Evolutionary conservation across 75 land plant species (phyloP).

Genomic region (Pinus tabuliformis): DNA sequence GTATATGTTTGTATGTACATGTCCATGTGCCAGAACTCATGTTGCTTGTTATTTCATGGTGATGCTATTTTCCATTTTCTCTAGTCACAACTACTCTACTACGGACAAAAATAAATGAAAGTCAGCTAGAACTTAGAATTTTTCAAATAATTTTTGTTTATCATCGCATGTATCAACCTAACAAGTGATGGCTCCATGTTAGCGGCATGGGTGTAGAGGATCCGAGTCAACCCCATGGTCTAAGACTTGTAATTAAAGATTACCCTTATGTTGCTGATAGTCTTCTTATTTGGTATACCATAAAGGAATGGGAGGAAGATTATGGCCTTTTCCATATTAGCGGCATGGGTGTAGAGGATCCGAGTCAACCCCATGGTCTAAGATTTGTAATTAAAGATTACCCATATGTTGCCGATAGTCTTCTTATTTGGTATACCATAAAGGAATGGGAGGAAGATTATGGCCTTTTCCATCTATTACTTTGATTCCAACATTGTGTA

Average conservation of each 20-base stretch:
- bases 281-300: slow-evolving; percentile 82
- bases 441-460: slow-evolving; percentile 54
- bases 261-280: slow-evolving; percentile 95
- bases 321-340: slow-evolving; percentile 41
- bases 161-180: too few species aligned
- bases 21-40: too few species aligned
- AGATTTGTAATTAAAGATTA: slow-evolving; percentile 78
- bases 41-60: too few species aligned
- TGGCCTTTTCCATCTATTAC: slow-evolving; percentile 61
- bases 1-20: too few species aligned
- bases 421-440: slow-evolving; percentile 84
- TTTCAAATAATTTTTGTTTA: too few species aligned
- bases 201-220: slow-evolving; percentile 82
- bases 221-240: slow-evolving; percentile 59
- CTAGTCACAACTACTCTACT: too few species aligned
- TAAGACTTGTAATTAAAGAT: slow-evolving; percentile 72
- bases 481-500: slow-evolving; percentile 28
- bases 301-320: slow-evolving; percentile 47
- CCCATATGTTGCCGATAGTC: slow-evolving; percentile 92
- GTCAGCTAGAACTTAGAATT: too few species aligned
- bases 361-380: slow-evolving; percentile 62
- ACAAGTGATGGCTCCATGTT: too few species aligned
- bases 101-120: too few species aligned
- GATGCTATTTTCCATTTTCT: too few species aligned
- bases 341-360: slow-evolving; percentile 86